Evolutionary conservation across 257 asterid species (phyloP).

Genomic region (Solanum microdontum): DNA sequence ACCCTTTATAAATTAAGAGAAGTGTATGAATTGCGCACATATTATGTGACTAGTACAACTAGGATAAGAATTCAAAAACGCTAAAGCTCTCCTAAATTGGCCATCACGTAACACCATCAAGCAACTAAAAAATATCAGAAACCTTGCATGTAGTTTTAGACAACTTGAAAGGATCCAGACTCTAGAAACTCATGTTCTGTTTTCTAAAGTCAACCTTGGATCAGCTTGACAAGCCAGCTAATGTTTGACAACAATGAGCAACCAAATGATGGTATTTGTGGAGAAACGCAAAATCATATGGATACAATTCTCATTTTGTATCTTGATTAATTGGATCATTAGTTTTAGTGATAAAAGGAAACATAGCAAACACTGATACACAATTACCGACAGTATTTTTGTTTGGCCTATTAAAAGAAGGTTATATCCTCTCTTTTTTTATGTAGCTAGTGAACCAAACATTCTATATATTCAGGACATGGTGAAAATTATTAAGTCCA

Average conservation of each 20-base stretch:
- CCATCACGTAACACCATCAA: neutral
- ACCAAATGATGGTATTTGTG: neutral
- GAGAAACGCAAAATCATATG: neutral
- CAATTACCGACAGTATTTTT: neutral
- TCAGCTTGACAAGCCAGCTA: neutral
- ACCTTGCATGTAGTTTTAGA: neutral
- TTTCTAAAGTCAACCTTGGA: neutral
- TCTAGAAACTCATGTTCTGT: neutral
- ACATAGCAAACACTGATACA: neutral
- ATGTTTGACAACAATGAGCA: neutral
- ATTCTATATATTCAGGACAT: slow-evolving; percentile 22
- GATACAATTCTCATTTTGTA: neutral
- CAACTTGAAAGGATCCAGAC: neutral
- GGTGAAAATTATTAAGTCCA: slow-evolving; percentile 53
- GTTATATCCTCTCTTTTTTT: neutral
- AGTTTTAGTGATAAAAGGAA: neutral
- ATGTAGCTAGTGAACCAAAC: neutral
- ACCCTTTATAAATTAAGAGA: neutral
- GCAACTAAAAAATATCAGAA: neutral
- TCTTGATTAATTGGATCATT: neutral
- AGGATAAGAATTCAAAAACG: neutral
- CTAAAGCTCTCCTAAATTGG: neutral
- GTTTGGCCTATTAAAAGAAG: neutral
- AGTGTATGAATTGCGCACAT: neutral
- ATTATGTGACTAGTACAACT: neutral